A percentile compares a stretch with the other conserved stretches of the same genome.
phyloP scores from a whole-genome alignment of 179 eudicot species.

The Pouteria campechiana region DNA sequence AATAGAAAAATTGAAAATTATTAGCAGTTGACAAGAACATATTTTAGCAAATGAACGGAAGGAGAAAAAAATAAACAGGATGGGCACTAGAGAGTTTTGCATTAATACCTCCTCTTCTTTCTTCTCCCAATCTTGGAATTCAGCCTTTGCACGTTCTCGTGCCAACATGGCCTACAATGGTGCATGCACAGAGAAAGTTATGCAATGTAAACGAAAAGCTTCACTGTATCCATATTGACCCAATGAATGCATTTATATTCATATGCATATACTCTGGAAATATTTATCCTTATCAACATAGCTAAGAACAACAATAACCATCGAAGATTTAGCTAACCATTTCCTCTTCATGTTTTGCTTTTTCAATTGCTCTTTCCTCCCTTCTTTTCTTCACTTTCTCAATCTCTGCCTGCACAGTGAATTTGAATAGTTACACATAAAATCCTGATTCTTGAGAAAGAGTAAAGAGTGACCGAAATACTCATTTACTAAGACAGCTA shows the following conservation, averaged over 20 bases:
- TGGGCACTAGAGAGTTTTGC: neutral
- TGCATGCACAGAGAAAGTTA: neutral
- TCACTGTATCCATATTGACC: too few relatives aligned
- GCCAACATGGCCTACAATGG: constrained; percentile 53
- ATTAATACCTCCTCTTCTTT: constrained; percentile 74
- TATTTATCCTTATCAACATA: too few relatives aligned
- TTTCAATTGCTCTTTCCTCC: constrained; percentile 87
- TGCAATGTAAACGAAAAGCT: neutral
- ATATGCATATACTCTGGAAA: too few relatives aligned
- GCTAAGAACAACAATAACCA: neutral
- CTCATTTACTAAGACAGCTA: neutral
- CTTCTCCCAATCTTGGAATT: constrained; percentile 94
- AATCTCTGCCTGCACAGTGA: constrained; percentile 55
- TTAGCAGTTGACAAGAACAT: neutral
- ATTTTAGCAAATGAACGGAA: neutral
- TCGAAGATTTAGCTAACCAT: constrained; percentile 30
- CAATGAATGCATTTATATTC: too few relatives aligned
- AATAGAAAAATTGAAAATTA: neutral
- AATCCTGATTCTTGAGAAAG: neutral
- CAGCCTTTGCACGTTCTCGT: constrained; percentile 87
- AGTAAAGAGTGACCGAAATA: neutral
- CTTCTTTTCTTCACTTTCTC: constrained; percentile 96
- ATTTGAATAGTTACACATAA: neutral
- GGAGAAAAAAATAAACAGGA: neutral
- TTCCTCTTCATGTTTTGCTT: constrained; percentile 87